Evolutionary conservation across 257 asterid genomes (phyloP).

Genomic region (Nyctanthes arbortristis): DNA sequence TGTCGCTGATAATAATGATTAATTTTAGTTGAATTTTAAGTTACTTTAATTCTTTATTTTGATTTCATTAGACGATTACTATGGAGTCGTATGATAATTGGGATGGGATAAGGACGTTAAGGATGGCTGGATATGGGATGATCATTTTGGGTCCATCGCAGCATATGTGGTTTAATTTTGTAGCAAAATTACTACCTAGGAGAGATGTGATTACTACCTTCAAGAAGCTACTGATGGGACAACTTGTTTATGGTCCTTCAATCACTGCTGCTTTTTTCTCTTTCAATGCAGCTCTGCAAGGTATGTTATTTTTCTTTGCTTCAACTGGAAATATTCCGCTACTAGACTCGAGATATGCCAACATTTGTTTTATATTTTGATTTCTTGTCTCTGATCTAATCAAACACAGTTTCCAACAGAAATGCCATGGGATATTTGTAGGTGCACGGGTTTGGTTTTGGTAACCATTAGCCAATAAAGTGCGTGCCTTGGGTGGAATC

Average conservation of each 20-base stretch:
- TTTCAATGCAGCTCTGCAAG: slow-evolving; percentile 84
- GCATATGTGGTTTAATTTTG: slow-evolving; percentile 79
- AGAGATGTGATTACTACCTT: slow-evolving; percentile 63
- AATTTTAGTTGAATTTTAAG: background rate
- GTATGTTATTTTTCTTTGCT: slow-evolving; percentile 33
- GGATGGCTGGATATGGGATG: slow-evolving; percentile 83
- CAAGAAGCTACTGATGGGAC: slow-evolving; percentile 79
- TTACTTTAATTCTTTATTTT: slow-evolving; percentile 13
- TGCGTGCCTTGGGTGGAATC: background rate
- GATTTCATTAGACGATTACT: slow-evolving; percentile 53
- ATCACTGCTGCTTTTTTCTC: slow-evolving; percentile 65
- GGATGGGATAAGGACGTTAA: slow-evolving; percentile 59
- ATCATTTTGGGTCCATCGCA: slow-evolving; percentile 72
- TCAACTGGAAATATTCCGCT: slow-evolving; percentile 11
- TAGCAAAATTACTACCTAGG: slow-evolving; percentile 58
- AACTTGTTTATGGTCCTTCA: slow-evolving; percentile 59
- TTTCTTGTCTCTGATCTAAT: background rate
- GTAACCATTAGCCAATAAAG: too few species aligned
- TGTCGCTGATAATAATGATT: too few species aligned
- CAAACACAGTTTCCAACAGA: background rate
- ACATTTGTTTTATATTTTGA: background rate
- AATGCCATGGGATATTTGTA: background rate
- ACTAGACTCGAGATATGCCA: slow-evolving; percentile 2
- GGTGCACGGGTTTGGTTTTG: background rate
- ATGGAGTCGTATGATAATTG: slow-evolving; percentile 52